These are phyloP conservation scores for Malus sylvestris DNA, from an alignment of 306 rosid genomes.

Conservation along the genomic window DNA sequence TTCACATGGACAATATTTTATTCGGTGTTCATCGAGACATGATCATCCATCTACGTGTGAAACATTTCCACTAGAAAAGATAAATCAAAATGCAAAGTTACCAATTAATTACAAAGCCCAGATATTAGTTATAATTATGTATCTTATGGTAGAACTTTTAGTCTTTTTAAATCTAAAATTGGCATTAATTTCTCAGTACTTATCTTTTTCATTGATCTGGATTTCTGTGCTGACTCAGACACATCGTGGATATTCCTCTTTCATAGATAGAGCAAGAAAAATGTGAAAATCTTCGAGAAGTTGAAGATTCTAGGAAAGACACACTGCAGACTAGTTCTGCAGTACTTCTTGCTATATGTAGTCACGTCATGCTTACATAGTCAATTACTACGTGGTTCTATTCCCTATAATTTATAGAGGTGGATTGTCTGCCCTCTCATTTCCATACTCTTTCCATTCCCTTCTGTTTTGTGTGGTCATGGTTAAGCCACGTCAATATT, in stretches of 20 bases:
- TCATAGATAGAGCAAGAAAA: not conserved
- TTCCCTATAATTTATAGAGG: not conserved
- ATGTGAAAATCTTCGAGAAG: constrained; percentile 25
- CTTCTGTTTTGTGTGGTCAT: no score
- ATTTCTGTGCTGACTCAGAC: not conserved
- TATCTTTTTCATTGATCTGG: not conserved
- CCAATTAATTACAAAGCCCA: not conserved
- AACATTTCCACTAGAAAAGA: not conserved
- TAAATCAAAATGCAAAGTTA: not conserved
- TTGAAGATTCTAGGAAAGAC: constrained; percentile 19
- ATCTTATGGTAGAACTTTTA: not conserved
- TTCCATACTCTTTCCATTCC: no score
- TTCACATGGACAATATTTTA: not conserved
- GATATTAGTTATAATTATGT: not conserved
- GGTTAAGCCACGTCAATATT: no score
- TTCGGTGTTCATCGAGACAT: not conserved
- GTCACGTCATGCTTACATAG: constrained; percentile 48
- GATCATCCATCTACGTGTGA: not conserved
- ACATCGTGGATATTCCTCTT: constrained; percentile 15
- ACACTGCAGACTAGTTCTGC: constrained; percentile 12
- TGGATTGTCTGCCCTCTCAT: no score
- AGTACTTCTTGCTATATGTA: not conserved
- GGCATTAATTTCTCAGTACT: not conserved
- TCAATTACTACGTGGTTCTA: not conserved
- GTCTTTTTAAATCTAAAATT: not conserved